Evolutionary conservation across 305 asterid species (phyloP).

Genomic region (Coffea humblotiana): DNA sequence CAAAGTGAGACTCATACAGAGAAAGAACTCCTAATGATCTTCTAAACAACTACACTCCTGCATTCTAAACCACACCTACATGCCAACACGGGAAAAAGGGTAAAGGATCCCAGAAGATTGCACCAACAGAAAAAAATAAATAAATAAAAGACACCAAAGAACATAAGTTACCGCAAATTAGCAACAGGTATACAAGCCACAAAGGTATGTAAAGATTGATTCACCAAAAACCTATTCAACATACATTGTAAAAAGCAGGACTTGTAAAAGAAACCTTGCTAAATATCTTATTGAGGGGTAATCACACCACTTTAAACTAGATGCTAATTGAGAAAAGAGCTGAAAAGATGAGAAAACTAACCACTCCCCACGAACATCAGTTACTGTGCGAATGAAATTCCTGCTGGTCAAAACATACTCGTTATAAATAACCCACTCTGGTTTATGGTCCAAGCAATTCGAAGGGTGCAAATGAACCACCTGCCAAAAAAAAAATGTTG

Average conservation of each 20-base stretch:
- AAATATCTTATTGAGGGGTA: not conserved
- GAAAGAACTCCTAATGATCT: no score
- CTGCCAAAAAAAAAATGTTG: conserved; percentile 29
- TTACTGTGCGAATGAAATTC: conserved; percentile 90
- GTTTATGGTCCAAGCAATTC: conserved; percentile 90
- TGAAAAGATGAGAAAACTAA: conserved; percentile 28
- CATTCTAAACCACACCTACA: no score
- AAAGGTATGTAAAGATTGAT: not conserved
- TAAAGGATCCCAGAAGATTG: no score
- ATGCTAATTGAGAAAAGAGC: not conserved
- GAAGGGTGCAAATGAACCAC: conserved; percentile 95
- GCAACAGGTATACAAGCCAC: not conserved
- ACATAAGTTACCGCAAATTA: no score
- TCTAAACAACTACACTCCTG: no score
- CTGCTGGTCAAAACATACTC: conserved; percentile 91
- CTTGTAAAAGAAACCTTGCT: not conserved
- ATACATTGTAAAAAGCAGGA: not conserved
- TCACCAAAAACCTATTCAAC: not conserved
- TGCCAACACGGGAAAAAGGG: no score
- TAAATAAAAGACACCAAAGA: no score
- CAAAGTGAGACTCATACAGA: no score
- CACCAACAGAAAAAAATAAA: no score
- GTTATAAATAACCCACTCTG: conserved; percentile 96
- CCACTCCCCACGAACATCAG: conserved; percentile 98
- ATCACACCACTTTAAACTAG: not conserved